Evolutionary conservation across 140 eudicot species (phyloP), one percentile per base, ranked within the genome.

Genomic region (Ambrosia hybrid): DNA sequence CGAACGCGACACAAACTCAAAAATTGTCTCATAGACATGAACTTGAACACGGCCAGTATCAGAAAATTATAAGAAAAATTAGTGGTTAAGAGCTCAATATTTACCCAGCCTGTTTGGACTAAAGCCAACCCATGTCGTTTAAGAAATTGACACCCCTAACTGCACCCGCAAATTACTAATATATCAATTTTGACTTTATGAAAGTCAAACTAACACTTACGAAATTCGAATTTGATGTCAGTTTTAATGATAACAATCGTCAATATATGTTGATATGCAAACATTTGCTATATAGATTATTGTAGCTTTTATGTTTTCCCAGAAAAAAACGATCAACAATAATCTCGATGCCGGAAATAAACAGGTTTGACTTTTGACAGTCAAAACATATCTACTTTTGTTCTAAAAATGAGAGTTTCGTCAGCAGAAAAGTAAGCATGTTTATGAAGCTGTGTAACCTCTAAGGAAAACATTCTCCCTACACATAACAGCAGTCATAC

Each of bases 331-430:
- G 2, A 36, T 38, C 69, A 37, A 64, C 21, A 61, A 70, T 6
- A 17, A 37, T 55, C 21, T 71, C 11, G 3, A 15, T 9, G 39
- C 57, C 46, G 5, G n/a, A 17, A 71, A 56, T 39, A 11, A 57
- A 15, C 13, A 7, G 16, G 21, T 71, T 56, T 15, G 56, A 56
- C 75, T 11, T 57, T 38, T 71, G 17, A 71, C 56, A 71, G 55
- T 55, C 13, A 15, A 69, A 14, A 34, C 8, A 6, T 43, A 48
- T 21, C 45, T 6, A 30, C 0, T 10, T 51, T 3, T 36, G 34
- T 33, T 15, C 3, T 5, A 38, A 39, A 21, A 70, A 46, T 6
- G 10, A 11, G 51, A 46, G 51, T 46, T 6, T 9, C 51, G 3
- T 46, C 3, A 46, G 12, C 51, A 46, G 9, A 46, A 46, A 46